Evolutionary conservation across 1,284 basidiomycete genomes (phyloP).

Genomic region (Sanghuangporus baumii): DNA sequence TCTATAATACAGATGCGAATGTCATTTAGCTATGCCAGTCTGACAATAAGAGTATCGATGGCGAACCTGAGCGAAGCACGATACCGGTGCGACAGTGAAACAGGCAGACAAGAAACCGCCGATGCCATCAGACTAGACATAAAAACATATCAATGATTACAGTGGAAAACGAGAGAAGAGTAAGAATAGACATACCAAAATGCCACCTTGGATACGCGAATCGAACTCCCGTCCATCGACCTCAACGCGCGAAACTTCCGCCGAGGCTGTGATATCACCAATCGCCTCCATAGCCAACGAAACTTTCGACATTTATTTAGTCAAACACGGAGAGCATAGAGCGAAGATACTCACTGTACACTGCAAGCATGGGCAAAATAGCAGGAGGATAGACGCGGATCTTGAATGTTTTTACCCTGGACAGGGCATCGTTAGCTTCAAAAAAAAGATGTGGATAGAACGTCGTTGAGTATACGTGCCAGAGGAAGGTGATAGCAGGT

Average conservation of each 20-base stretch:
- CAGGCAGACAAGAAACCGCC: constrained; percentile 71
- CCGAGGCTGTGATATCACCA: constrained; percentile 81
- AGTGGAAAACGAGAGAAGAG: background rate
- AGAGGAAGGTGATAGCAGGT: constrained; percentile 77
- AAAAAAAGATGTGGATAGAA: background rate
- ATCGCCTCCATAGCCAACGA: constrained; percentile 80
- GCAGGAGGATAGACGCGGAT: constrained; percentile 76
- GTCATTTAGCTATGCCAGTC: background rate
- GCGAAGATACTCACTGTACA: constrained; percentile 49
- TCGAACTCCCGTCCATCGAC: constrained; percentile 74
- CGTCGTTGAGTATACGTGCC: constrained; percentile 31
- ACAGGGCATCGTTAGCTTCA: background rate
- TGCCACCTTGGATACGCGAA: constrained; percentile 77
- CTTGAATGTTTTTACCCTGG: constrained; percentile 74
- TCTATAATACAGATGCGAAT: constrained; percentile 33
- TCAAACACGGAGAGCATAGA: background rate
- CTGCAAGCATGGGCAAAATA: constrained; percentile 78
- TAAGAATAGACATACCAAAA: constrained; percentile 48
- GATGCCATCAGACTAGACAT: constrained; percentile 59
- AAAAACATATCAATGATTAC: background rate
- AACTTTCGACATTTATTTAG: constrained; percentile 31
- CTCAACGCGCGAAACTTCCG: constrained; percentile 70
- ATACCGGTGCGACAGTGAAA: constrained; percentile 77
- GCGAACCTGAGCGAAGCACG: constrained; percentile 68
- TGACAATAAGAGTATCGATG: background rate